Evolutionary conservation across 805 yeast species (phyloP).

Genomic region (Candida chilensis): DNA sequence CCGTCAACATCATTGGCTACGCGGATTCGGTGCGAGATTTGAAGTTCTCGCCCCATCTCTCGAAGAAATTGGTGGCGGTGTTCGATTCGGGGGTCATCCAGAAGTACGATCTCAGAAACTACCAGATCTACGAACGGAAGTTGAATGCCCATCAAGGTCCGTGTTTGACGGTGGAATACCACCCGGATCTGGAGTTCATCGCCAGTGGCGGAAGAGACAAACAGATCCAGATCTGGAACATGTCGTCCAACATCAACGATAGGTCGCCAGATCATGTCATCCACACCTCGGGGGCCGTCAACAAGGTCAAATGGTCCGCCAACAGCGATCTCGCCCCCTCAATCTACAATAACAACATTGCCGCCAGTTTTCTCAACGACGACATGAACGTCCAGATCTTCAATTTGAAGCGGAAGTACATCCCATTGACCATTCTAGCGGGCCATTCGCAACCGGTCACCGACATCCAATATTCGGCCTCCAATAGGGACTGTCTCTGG

Average conservation of each 20-base stretch:
- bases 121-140: slow-evolving; percentile 52
- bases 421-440: slow-evolving; percentile 53
- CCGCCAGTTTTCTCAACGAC: slow-evolving; percentile 64
- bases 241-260: slow-evolving; percentile 24
- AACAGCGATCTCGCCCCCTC: slow-evolving; percentile 21
- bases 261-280: slow-evolving; percentile 61
- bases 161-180: slow-evolving; percentile 83
- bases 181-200: slow-evolving; percentile 71
- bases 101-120: slow-evolving; percentile 76
- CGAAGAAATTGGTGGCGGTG: slow-evolving; percentile 59
- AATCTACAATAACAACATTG: slow-evolving; percentile 55
- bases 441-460: slow-evolving; percentile 40
- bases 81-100: slow-evolving; percentile 87
- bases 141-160: slow-evolving; percentile 90
- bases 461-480: slow-evolving; percentile 48
- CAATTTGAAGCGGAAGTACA: slow-evolving; percentile 58
- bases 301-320: slow-evolving; percentile 64
- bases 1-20: slow-evolving; percentile 43
- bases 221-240: slow-evolving; percentile 69
- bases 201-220: slow-evolving; percentile 93
- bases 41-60: slow-evolving; percentile 42
- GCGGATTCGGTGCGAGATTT: slow-evolving; percentile 63
- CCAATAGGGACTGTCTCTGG: slow-evolving; percentile 29
- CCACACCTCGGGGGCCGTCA: slow-evolving; percentile 69
- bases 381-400: slow-evolving; percentile 65